These are phyloP conservation scores for Hevea brasiliensis DNA, from an alignment of 345 rosid genomes.

Conservation along the genomic window DNA sequence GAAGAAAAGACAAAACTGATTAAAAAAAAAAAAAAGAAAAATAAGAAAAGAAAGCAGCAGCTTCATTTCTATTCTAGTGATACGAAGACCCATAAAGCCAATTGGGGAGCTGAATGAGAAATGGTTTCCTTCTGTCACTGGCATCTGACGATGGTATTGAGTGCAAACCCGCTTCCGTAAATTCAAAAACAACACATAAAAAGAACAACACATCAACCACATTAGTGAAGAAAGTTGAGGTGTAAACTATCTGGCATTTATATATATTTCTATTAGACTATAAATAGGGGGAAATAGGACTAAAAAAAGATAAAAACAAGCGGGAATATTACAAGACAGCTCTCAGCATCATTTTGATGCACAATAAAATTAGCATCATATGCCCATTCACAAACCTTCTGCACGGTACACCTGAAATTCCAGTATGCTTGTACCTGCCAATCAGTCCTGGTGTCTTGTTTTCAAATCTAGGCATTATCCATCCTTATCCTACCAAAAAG, in stretches of 20 bases:
- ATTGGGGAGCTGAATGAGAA: conserved; percentile 6
- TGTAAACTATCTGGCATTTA: conserved; percentile 24
- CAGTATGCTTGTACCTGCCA: conserved; percentile 17
- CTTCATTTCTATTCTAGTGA: background rate
- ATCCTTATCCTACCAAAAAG: conserved; percentile 36
- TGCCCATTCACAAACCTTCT: conserved; percentile 18
- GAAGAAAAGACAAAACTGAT: background rate
- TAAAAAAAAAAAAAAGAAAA: background rate
- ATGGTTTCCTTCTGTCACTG: conserved; percentile 8
- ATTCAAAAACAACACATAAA: conserved; percentile 10
- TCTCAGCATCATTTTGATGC: conserved; percentile 25
- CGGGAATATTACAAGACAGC: conserved; percentile 16
- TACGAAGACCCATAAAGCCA: background rate
- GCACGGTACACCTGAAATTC: conserved; percentile 26
- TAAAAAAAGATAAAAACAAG: conserved; percentile 1
- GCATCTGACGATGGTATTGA: background rate
- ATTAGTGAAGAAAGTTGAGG: conserved; percentile 18
- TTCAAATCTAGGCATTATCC: conserved; percentile 22
- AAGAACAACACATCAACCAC: conserved; percentile 18
- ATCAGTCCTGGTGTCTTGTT: background rate
- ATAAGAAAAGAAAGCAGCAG: background rate
- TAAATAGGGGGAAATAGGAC: background rate
- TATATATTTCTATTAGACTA: conserved; percentile 30
- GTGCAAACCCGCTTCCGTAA: conserved; percentile 12
- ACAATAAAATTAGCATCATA: conserved; percentile 30